Evolutionary conservation across 2,329 filamentous ascomycete genomes (phyloP), one percentile per base, ranked within the genome.

Genomic region (Neonectria punicea): DNA sequence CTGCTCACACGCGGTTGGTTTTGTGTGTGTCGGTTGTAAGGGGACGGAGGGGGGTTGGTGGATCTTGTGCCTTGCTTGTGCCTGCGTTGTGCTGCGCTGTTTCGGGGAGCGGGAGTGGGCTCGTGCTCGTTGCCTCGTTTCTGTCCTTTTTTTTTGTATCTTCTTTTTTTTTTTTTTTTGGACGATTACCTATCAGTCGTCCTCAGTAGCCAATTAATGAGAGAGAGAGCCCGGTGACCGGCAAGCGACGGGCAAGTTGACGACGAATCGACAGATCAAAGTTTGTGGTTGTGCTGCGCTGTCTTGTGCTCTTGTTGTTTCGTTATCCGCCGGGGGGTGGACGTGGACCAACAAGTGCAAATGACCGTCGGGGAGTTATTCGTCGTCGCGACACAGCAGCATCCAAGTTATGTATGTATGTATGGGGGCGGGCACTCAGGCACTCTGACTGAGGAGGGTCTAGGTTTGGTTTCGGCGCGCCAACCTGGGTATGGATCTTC

Each of bases 401-500:
- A 25, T 25, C 25, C 25, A 25, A 32, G 47, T 50, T 50, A 25
- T 43, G 39, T 28, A 34, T 51, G 39, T 28, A 34, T 51, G 30
- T n/a, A 50, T 16, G 46, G 46, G 46, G 46, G 46, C 25, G 46
- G n/a, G 16, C 47, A 34, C 28, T 18, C 28, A 44, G 32, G 36
- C 46, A 30, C n/a, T 43, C 36, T 16, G 36, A 54, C 30, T 30
- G 30, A 30, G 53, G 66, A 67, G 66, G 69, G 69, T 47, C 71
- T 64, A 73, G 72, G 71, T 72, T 73, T 72, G 67, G 69, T 73
- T 73, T 73, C 66, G 63, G 64, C 47, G 61, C 63, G 55, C 58
- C 58, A 53, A 41, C 66, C 63, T 69, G 61, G 57, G 58, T 58
- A 57, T 57, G 53, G 64, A 58, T 68, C 56, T 55, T 62, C 46